These are phyloP conservation scores for Torulaspora delbrueckii DNA, from an alignment of 805 yeast genomes.

Conservation along the genomic window DNA sequence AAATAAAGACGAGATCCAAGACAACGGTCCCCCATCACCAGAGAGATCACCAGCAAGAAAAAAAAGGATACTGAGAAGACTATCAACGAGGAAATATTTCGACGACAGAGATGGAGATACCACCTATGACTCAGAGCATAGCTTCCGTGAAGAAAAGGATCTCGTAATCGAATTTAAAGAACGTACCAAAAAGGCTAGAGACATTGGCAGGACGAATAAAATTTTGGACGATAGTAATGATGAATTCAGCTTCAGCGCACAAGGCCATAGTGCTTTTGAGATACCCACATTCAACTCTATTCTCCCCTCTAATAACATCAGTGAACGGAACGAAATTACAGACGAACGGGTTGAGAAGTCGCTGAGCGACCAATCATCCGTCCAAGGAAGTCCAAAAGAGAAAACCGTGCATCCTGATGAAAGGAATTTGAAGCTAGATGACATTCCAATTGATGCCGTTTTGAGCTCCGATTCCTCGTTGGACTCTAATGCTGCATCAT, in stretches of 20 bases:
- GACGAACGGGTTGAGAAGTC: neutral
- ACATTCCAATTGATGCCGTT: constrained; percentile 7
- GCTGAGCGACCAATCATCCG: neutral
- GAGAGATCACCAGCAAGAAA: constrained; percentile 10
- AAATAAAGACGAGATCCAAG: neutral
- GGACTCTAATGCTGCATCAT: constrained; percentile 11
- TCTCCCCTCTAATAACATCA: neutral
- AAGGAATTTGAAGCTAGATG: neutral
- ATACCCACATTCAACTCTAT: constrained; percentile 17
- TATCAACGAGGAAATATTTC: constrained; percentile 13
- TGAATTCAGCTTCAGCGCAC: constrained; percentile 31
- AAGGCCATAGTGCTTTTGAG: constrained; percentile 30
- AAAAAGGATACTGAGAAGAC: constrained; percentile 18
- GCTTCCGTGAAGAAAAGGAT: constrained; percentile 11
- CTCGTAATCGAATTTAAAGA: constrained; percentile 22
- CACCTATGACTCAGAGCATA: constrained; percentile 1
- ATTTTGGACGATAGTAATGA: constrained; percentile 32
- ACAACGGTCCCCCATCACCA: neutral
- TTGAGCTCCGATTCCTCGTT: constrained; percentile 15
- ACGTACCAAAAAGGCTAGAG: constrained; percentile 22
- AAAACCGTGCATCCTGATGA: neutral
- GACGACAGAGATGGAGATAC: constrained; percentile 9
- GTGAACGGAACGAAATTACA: neutral
- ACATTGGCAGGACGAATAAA: constrained; percentile 24
- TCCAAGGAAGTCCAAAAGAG: neutral